Base-by-base conservation (phyloP, 305 asterid species). In the Stenogyne calaminthoides region DNA sequence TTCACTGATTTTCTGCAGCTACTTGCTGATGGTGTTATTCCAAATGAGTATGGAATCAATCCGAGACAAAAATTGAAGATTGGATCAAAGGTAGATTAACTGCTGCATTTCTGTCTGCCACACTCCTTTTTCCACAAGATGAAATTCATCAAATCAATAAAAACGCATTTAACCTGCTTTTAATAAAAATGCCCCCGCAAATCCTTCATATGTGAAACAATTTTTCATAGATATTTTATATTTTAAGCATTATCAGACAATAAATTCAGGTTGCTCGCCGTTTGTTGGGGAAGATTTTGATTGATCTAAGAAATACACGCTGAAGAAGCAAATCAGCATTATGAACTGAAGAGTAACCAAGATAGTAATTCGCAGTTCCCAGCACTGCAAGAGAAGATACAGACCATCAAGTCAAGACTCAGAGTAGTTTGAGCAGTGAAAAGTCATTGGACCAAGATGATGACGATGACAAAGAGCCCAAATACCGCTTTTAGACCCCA, bases 11-110 rank as follows among this genome's bases (percentile, higher is more conserved):
- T 56, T 67, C 36, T 77, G 32, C 90, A 94, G 98, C 81, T 89
- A 83, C 97, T 95, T 81, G 99, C 98, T 57, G 99, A 95, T 80
- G 99, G 98, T 66, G 99, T 95, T 72, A 92, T 95, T 81, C 99
- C 97, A 29, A 95, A 95, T 75, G 99, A 95, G 80, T 95, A 95
- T 55, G 99, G 99, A 46, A 95, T 95, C 80, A 95, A 95, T 78
- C 97, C 99, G 40, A 80, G 67, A 81, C 98, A 90, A 82, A 95
- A 89, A 77, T 77, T 95, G 58, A 89, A 92, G 84, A 90, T 95
- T 76, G 99, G 99, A 66, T 92, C 99, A 9, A 90, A 95, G 96
- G 99, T 95, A 77, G 66, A 62, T 25, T 36, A 49, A 60, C 55
- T 7, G 36, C 37, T 56, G 11, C 32, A 64, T 22, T 20, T 58